phyloP scores from a whole-genome alignment of 2,329 filamentous ascomycete genomes.

The Cercospora sesami region DNA sequence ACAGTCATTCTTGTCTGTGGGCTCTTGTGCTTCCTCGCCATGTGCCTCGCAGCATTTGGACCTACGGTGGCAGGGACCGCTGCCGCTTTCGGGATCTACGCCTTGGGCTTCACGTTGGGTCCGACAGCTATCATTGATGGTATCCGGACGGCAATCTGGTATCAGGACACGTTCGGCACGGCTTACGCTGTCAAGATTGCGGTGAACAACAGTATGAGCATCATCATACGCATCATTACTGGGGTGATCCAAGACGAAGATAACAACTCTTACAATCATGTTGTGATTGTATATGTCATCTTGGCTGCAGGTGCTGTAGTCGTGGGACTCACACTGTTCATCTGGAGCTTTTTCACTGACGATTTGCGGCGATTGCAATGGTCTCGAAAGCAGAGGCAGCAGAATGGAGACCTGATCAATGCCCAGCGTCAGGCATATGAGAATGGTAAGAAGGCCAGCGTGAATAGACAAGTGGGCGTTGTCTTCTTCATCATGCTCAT shows the following conservation, averaged over 20 bases:
- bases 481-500: constrained; percentile 49
- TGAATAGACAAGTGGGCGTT: constrained; percentile 42
- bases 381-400: constrained; percentile 56
- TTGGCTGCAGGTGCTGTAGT: constrained; percentile 53
- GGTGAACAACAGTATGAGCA: constrained; percentile 64
- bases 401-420: constrained; percentile 48
- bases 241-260: constrained; percentile 61
- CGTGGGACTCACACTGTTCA: constrained; percentile 47
- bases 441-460: constrained; percentile 35
- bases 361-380: constrained; percentile 57
- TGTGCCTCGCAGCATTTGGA: constrained; percentile 58
- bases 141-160: constrained; percentile 61
- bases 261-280: constrained; percentile 56
- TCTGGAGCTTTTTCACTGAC: constrained; percentile 43
- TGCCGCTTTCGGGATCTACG: constrained; percentile 61
- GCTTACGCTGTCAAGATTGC: constrained; percentile 62
- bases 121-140: constrained; percentile 62
- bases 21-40: constrained; percentile 53
- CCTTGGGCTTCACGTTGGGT: constrained; percentile 56
- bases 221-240: constrained; percentile 59
- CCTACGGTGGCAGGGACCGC: constrained; percentile 54
- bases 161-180: constrained; percentile 60
- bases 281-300: constrained; percentile 58
- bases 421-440: constrained; percentile 47
- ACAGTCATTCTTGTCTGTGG: constrained; percentile 51